Evolutionary conservation across 2,329 filamentous ascomycete species (phyloP), one percentile per base, ranked within the genome.

Genomic region (Ustulina deusta): DNA sequence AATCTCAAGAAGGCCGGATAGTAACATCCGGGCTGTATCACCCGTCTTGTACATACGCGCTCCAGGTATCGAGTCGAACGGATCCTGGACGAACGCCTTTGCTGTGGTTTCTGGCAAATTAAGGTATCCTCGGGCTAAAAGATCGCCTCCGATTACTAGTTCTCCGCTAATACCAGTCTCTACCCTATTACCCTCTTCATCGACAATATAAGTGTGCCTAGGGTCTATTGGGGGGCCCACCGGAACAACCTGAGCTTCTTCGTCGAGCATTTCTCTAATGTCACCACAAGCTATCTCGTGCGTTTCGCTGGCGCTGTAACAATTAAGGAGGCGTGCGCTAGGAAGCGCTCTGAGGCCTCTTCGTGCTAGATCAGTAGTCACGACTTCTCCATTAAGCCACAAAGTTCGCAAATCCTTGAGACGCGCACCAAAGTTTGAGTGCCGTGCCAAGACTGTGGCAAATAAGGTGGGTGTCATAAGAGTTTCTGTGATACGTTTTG

Each of bases 371-470:
- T 94, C 92, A 0, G 91, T 91, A 0, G 91, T 93, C 60, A 94
- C 92, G 1, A 95, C 92, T 79, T 95, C 92, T 57, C 92, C 92
- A 72, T 95, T 94, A 34, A 95, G 83, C 92, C 92, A 94, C 34
- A 94, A 79, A 0, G 90, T 92, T 51, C 87, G 87, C 63, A 95
- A 81, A 20, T 90, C 79, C 7, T 90, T 89, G 9, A 94, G 83
- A 48, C 87, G 85, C 29, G 83, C 80, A 20, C 86, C 88, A 59
- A 94, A 85, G 51, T 90, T 84, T 7, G 90, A 83, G 76, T 93
- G 89, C 49, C 91, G 86, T 1, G 91, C 85, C 20, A 95, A 85
- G 2, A 94, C 89, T 1, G 92, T 91, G 29, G 92, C 89, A 52
- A 95, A 83, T 15, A 95, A 85, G 0, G 92, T 94, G 0, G 92